Percentiles rank a stretch among this genome's conserved stretches.
Evolutionary conservation across 139 green algal species (phyloP).

Genomic region (Marvania coccoides): DNA sequence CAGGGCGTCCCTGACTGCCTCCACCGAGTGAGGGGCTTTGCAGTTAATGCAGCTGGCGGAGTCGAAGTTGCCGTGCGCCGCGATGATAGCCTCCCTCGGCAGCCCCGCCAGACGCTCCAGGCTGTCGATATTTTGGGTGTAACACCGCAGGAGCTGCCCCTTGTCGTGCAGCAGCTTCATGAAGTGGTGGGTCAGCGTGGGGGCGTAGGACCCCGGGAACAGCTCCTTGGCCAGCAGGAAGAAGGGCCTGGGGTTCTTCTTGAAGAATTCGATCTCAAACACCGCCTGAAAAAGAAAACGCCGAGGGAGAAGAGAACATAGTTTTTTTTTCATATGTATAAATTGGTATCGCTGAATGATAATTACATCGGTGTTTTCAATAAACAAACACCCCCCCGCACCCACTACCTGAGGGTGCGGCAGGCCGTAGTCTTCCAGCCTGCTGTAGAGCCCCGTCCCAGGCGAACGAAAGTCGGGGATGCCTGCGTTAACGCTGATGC

Average conservation of each 20-base stretch:
- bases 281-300: slow-evolving; percentile 34
- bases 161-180: slow-evolving; percentile 77
- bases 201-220: slow-evolving; percentile 56
- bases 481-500: slow-evolving; percentile 57
- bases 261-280: slow-evolving; percentile 69
- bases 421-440: slow-evolving; percentile 56
- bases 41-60: slow-evolving; percentile 52
- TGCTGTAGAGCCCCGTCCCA: slow-evolving; percentile 61
- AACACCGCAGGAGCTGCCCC: slow-evolving; percentile 64
- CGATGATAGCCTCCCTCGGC: slow-evolving; percentile 46
- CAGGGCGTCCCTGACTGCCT: slow-evolving; percentile 38
- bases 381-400: no score
- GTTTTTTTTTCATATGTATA: no score
- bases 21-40: slow-evolving; percentile 17
- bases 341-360: no score
- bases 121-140: slow-evolving; percentile 81
- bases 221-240: slow-evolving; percentile 67
- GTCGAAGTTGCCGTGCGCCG: slow-evolving; percentile 88
- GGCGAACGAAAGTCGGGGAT: slow-evolving; percentile 66
- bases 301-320: no score
- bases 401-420: slow-evolving; percentile 45
- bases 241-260: slow-evolving; percentile 57
- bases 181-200: slow-evolving; percentile 75
- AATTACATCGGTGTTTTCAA: no score
- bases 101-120: slow-evolving; percentile 58